Percentiles rank a stretch among this genome's conserved stretches.
phyloP scores from a whole-genome alignment of 2,329 filamentous ascomycete species.

The Trichoderma brevicompactum region DNA sequence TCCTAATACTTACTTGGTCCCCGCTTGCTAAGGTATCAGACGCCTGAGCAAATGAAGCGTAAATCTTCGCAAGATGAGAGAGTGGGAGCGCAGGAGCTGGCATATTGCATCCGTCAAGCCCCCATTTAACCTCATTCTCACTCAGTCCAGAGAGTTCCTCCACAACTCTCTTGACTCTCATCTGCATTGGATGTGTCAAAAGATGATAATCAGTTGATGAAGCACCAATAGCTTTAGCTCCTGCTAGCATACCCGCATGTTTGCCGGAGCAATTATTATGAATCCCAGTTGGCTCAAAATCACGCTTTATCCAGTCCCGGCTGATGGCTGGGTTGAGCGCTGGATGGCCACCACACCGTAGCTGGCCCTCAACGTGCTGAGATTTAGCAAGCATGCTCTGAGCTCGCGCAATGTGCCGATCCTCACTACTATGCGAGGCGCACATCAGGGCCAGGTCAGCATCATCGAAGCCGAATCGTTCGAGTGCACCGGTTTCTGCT shows the following conservation, averaged over 20 bases:
- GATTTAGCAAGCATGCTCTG: constrained; percentile 45
- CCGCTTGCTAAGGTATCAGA: constrained; percentile 31
- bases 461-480: constrained; percentile 44
- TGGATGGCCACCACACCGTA: constrained; percentile 50
- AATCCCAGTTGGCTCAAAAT: constrained; percentile 44
- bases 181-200: constrained; percentile 45
- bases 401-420: constrained; percentile 46
- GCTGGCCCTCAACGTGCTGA: constrained; percentile 41
- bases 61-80: constrained; percentile 42
- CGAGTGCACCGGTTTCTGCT: constrained; percentile 47
- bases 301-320: constrained; percentile 45
- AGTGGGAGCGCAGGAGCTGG: constrained; percentile 51
- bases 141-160: constrained; percentile 42
- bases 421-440: constrained; percentile 52
- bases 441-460: constrained; percentile 53
- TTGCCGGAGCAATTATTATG: constrained; percentile 56
- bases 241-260: constrained; percentile 53
- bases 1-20: constrained; percentile 25
- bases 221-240: constrained; percentile 44
- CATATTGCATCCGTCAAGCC: constrained; percentile 53
- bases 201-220: constrained; percentile 43
- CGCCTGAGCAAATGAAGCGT: constrained; percentile 45
- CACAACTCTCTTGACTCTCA: constrained; percentile 43
- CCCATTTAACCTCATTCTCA: constrained; percentile 44
- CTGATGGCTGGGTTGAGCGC: constrained; percentile 43